A percentile compares a stretch with the other conserved stretches of the same genome.
phyloP scores from a whole-genome alignment of 75 land plant genomes.

The Isoetes taiwanensis region DNA sequence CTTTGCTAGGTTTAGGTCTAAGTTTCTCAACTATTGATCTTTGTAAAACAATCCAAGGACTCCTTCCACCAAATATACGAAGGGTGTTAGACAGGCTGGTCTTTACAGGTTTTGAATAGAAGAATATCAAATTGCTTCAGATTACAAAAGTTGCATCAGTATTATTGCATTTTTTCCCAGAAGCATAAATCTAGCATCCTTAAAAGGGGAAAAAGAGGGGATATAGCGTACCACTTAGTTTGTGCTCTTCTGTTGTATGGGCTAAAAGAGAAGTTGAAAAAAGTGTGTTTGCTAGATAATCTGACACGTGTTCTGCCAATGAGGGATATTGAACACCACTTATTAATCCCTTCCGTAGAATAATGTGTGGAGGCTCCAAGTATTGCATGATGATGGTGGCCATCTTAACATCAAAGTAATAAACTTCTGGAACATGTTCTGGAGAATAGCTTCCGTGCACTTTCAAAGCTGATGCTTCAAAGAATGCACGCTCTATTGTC shows the following conservation, averaged over 20 bases:
- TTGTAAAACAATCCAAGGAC: too few relatives aligned
- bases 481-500: conserved; percentile 92
- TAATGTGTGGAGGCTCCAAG: conserved; percentile 94
- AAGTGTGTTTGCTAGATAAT: conserved; percentile 81
- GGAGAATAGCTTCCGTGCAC: conserved; percentile 60
- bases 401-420: conserved; percentile 80
- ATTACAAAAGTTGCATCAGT: too few relatives aligned
- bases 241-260: conserved; percentile 59
- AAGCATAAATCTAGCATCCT: background rate
- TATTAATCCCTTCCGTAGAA: conserved; percentile 80
- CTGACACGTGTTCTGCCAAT: conserved; percentile 88
- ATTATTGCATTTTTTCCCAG: too few relatives aligned
- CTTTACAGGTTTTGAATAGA: too few relatives aligned
- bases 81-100: too few relatives aligned
- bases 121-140: too few relatives aligned
- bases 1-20: too few relatives aligned
- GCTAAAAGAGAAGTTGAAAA: conserved; percentile 71
- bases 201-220: background rate
- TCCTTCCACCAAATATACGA: too few relatives aligned
- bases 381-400: conserved; percentile 76
- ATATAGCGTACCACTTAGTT: conserved; percentile 32
- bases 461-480: conserved; percentile 59
- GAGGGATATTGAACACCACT: conserved; percentile 73
- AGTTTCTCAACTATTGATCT: too few relatives aligned
- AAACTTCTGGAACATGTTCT: conserved; percentile 82